These are phyloP conservation scores for Ogataea philodendri DNA, from an alignment of 805 yeast species.

Conservation along the genomic window DNA sequence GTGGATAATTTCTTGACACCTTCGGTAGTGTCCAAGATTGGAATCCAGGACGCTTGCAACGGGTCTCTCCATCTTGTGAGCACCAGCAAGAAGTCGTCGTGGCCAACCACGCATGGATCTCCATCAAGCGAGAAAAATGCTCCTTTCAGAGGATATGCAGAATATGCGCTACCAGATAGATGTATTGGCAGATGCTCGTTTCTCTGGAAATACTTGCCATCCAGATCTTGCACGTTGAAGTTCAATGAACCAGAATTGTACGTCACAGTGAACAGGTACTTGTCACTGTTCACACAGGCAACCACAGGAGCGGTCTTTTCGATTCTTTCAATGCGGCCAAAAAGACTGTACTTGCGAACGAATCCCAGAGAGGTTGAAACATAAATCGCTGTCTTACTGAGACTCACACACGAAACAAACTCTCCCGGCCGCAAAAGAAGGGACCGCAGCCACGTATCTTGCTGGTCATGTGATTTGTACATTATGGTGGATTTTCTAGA, in stretches of 20 bases:
- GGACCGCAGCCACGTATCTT: conserved; percentile 68
- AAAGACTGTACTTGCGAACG: conserved; percentile 64
- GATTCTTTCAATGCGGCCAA: conserved; percentile 69
- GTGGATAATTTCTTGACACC: conserved; percentile 51
- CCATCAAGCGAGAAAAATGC: conserved; percentile 85
- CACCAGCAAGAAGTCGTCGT: conserved; percentile 67
- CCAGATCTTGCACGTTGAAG: conserved; percentile 37
- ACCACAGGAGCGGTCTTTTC: conserved; percentile 73
- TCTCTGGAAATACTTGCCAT: conserved; percentile 39
- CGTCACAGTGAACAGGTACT: conserved; percentile 53
- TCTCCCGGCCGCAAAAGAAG: conserved; percentile 46
- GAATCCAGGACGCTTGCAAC: conserved; percentile 82
- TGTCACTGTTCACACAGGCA: conserved; percentile 62
- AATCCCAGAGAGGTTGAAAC: conserved; percentile 78
- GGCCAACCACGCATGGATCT: conserved; percentile 87
- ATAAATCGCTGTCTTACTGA: conserved; percentile 58
- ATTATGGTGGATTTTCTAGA: conserved; percentile 37
- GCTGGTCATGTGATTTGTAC: conserved; percentile 67
- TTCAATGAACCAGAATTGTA: conserved; percentile 33
- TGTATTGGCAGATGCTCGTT: conserved; percentile 46
- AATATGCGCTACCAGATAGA: conserved; percentile 10
- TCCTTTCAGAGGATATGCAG: conserved; percentile 46
- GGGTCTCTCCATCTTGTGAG: conserved; percentile 77
- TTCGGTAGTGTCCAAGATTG: conserved; percentile 62
- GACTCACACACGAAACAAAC: conserved; percentile 62